A percentile compares a stretch with the other conserved stretches of the same genome.
Conservation (phyloP, 306 rosid genomes). For the Sphenostylis stenocarpa region DNA sequence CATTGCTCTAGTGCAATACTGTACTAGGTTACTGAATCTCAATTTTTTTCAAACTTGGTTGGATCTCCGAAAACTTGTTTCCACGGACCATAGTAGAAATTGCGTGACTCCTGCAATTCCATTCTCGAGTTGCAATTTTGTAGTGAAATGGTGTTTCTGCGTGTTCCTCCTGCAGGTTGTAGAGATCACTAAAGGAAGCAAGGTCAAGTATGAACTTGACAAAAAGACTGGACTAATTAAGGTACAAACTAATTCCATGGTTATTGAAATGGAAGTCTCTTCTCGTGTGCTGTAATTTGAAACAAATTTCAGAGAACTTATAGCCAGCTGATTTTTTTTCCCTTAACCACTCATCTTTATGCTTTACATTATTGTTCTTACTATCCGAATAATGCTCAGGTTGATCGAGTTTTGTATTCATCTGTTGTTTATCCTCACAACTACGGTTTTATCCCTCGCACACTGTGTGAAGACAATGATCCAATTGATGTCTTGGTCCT, state of each 20-base stretch:
- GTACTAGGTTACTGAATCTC: too few species aligned
- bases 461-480: slow-evolving; percentile 98
- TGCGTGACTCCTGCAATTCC: not conserved
- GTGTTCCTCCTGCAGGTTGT: slow-evolving; percentile 66
- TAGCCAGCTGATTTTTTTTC: not conserved
- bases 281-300: not conserved
- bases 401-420: slow-evolving; percentile 87
- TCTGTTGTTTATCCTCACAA: slow-evolving; percentile 96
- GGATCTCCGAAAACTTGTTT: not conserved
- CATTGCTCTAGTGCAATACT: not conserved
- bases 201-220: slow-evolving; percentile 96
- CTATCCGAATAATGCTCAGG: slow-evolving; percentile 54
- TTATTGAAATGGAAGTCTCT: slow-evolving; percentile 16
- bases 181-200: slow-evolving; percentile 96
- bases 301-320: not conserved
- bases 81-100: not conserved
- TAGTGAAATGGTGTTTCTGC: not conserved
- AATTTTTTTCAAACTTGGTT: not conserved
- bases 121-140: slow-evolving; percentile 18
- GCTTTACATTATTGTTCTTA: slow-evolving; percentile 11
- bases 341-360: not conserved
- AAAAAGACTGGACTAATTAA: slow-evolving; percentile 94
- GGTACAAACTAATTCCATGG: slow-evolving; percentile 42
- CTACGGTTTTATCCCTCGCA: slow-evolving; percentile 97
- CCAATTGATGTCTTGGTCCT: slow-evolving; percentile 90